Evolutionary conservation across 345 rosid genomes (phyloP).

Genomic region (Arabidopsis suecica): DNA sequence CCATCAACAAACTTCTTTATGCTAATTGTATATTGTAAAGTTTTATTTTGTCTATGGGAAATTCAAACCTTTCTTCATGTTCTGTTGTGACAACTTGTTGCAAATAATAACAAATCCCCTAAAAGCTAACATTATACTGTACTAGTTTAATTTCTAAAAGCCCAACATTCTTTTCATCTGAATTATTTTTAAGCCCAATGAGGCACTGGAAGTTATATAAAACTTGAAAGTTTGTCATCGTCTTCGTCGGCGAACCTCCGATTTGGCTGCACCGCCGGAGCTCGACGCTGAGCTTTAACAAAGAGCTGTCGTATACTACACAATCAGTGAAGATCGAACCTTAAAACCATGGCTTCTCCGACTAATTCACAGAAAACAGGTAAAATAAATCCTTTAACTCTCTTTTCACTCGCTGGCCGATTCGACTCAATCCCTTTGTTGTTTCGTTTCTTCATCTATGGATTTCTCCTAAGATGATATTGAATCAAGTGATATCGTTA

Average conservation of each 20-base stretch:
- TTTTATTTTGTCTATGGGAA: neutral
- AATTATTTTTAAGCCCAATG: neutral
- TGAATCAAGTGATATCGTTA: neutral
- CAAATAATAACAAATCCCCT: constrained; percentile 1
- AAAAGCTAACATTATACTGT: neutral
- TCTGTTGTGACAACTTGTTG: neutral
- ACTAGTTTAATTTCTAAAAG: neutral
- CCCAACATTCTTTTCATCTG: neutral
- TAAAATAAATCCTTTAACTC: neutral
- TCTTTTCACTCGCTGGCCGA: neutral
- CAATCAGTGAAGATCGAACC: constrained; percentile 14
- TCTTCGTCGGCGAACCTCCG: constrained; percentile 12
- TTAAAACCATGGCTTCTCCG: constrained; percentile 40
- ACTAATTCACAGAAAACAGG: constrained; percentile 54
- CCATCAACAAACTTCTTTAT: neutral
- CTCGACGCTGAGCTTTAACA: constrained; percentile 6
- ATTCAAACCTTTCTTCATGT: neutral
- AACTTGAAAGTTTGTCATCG: neutral
- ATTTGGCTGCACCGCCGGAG: constrained; percentile 28
- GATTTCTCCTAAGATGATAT: neutral
- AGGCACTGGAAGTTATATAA: neutral
- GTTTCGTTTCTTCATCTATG: neutral
- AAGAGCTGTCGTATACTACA: neutral
- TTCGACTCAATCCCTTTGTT: constrained; percentile 1
- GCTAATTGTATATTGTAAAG: neutral